Conservation (phyloP, 169 alveolate species). For the Perkinsus chesapeaki region DNA sequence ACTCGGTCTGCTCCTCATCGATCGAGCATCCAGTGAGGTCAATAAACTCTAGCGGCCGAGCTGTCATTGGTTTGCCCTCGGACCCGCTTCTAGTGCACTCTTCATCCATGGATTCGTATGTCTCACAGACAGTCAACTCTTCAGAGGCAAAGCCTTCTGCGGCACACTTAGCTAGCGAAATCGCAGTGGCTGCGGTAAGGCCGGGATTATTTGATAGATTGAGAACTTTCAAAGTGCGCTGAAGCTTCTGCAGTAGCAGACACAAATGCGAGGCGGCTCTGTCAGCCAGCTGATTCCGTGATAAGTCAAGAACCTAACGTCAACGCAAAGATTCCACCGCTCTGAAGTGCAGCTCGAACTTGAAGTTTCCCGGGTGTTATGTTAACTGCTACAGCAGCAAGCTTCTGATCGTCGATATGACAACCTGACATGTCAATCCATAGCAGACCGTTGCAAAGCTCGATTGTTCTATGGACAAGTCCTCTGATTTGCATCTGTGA, state of each 20-base stretch:
- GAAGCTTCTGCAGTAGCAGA: background rate
- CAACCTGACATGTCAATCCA: background rate
- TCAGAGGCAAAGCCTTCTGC: too few species aligned
- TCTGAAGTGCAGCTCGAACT: too few species aligned
- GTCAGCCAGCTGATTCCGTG: background rate
- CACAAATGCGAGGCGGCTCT: background rate
- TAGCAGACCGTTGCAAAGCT: background rate
- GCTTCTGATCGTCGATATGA: background rate
- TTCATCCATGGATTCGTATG: too few species aligned
- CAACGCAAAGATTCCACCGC: too few species aligned
- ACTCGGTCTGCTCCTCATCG: background rate
- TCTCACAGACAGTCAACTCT: too few species aligned
- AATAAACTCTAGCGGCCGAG: background rate
- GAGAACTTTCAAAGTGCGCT: background rate
- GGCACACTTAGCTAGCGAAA: background rate
- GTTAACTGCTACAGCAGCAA: background rate
- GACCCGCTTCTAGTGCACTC: too few species aligned
- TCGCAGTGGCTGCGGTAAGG: background rate
- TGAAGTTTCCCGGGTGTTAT: background rate
- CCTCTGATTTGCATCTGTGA: background rate
- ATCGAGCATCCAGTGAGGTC: background rate
- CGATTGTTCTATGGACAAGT: background rate
- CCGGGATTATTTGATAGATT: background rate
- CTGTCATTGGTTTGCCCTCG: background rate
- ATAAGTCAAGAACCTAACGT: background rate